Evolutionary conservation across 2,329 filamentous ascomycete genomes (phyloP), one percentile per base, ranked within the genome.

Genomic region (Ploettnerulaceae sp.): DNA sequence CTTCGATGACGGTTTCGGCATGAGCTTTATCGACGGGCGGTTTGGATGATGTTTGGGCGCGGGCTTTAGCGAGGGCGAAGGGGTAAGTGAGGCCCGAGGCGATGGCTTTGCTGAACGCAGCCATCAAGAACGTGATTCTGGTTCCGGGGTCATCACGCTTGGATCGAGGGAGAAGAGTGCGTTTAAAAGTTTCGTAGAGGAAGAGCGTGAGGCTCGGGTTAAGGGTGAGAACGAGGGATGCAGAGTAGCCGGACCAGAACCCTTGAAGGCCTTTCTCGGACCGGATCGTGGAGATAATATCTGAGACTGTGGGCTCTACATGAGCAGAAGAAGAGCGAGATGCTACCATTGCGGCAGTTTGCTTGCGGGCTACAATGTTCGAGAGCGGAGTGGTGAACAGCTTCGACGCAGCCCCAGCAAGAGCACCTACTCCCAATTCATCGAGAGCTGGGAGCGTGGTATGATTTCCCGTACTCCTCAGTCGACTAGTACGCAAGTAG

Each of bases 181-280:
- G 74, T 55, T 84, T 82, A 15, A 93, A 69, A 6, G 82, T 68
- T 57, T 88, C 82, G 60, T 94, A 87, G 22, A 95, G 70, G 56
- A 91, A 82, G 63, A 95, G 90, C 0, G 90, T 95, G 53, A 95
- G 76, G 54, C 84, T 84, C 1, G 90, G 89, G 59, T 95, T 95
- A 21, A 95, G 71, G 1, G 89, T 90, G 40, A 95, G 69, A 29
- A 95, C 74, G 48, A 95, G 66, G 17, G 78, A 83, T 2, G 89
- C 88, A 15, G 85, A 87, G 64, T 95, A 95, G 0, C 89, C 89
- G 0, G 88, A 84, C 90, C 89, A 95, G 58, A 95, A 84, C 2
- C 88, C 89, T 34, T 71, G 62, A 7, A 89, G 49, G 0, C 89
- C 89, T 56, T 84, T 85, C 62, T 91, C 84, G 1, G 69, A 60